Evolutionary conservation across 1,139 yeast species (phyloP), one percentile per base, ranked within the genome.

Genomic region (Suhomyces yuchorum): DNA sequence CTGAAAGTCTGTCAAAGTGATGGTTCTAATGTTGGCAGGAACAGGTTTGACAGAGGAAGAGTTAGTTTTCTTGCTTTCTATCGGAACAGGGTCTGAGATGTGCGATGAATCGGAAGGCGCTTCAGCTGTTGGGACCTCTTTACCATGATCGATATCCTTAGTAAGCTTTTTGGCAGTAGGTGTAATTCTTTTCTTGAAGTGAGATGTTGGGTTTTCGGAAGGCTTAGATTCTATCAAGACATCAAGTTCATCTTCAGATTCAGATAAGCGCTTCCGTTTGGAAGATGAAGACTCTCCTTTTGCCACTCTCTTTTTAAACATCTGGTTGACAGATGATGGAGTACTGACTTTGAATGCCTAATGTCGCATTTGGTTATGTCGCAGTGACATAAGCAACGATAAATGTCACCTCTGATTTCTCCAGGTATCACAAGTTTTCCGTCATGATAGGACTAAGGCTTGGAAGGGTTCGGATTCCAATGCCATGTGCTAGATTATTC

Each of bases 1-100:
- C 61, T 90, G 97, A 63, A 86, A 93, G 60, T 93, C 99, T 33
- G 88, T 79, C n/a, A 85, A 72, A 1, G 89, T 82, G 0, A 93
- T 87, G n/a, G 85, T 77, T 44, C 82, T 74, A 30, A 90, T 76
- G 59, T 84, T 84, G 0, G 79, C 66, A 0, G 90, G 77, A 5
- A 62, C 56, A 1, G 59, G 57, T 34, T 56, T 55, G 26, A 51
- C 41, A 15, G 43, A 40, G 5, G 53, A 45, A 4, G 51, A 37
- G 2, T 40, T 42, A 9, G 33, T 7, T 12, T 37, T 37, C 14
- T 8, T 14, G 18, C 36, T 17, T 12, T 39, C 23, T n/a, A 17
- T 20, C n/a, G 7, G 20, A 14, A 5, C 17, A 8, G 41, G 17
- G 9, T 15, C 2, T 7, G n/a, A 23, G 8, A 26, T 34, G 20